Evolutionary conservation across 208 protist genomes (phyloP).

Genomic region (Kentomonas sorsogonicus): DNA sequence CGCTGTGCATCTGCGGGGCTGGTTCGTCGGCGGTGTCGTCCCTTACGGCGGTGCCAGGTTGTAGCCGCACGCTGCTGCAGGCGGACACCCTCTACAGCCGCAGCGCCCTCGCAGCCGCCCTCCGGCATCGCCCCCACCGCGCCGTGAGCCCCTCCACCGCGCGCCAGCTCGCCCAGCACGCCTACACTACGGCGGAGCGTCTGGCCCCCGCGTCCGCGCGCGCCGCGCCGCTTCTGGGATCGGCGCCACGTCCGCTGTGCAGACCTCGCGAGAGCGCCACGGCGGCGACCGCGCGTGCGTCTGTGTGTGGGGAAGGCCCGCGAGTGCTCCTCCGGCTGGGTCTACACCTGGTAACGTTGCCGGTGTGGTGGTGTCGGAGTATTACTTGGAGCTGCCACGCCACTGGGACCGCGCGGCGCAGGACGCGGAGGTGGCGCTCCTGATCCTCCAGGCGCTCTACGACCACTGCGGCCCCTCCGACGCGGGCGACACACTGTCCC

Average conservation of each 20-base stretch:
- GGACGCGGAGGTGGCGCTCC: conserved; percentile 37
- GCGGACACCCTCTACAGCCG: conserved; percentile 38
- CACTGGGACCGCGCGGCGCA: conserved; percentile 27
- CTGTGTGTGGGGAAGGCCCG: conserved; percentile 31
- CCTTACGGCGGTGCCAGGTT: conserved; percentile 47
- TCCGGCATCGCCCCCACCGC: conserved; percentile 39
- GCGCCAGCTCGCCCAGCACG: conserved; percentile 57
- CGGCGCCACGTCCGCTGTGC: conserved; percentile 50
- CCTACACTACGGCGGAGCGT: conserved; percentile 20
- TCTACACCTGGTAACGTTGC: neutral
- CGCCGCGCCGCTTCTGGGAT: conserved; percentile 33
- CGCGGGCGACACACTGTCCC: too few relatives aligned
- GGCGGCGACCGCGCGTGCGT: conserved; percentile 40
- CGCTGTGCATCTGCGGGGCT: conserved; percentile 41
- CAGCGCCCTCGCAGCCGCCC: conserved; percentile 15
- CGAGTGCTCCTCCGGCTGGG: neutral
- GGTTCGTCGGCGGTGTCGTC: conserved; percentile 29
- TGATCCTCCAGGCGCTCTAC: conserved; percentile 46
- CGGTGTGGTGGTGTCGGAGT: conserved; percentile 14
- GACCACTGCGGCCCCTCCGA: conserved; percentile 10
- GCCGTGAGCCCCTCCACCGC: conserved; percentile 27
- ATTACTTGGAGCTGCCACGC: conserved; percentile 31
- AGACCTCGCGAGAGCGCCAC: conserved; percentile 26
- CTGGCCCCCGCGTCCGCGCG: conserved; percentile 4
- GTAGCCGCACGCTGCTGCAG: conserved; percentile 48